Evolutionary conservation across 176 grass and related monocot genomes (phyloP), one percentile per base, ranked within the genome.

Genomic region (Carex pumila): DNA sequence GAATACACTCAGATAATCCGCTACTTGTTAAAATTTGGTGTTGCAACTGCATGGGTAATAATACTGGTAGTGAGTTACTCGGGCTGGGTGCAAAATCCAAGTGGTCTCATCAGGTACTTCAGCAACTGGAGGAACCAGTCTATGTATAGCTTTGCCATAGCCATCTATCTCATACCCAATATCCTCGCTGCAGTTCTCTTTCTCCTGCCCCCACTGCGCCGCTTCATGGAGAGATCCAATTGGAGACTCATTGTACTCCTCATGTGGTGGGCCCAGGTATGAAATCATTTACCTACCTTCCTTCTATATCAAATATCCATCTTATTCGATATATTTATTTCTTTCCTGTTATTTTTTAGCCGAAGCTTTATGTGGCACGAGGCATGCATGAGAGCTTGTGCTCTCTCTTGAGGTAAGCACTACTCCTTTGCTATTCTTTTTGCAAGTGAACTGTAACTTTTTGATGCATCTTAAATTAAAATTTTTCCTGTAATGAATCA

Each of bases 181-280:
- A 92, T 99, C 63, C 87, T 99, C 19, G 88, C 89, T 87, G 89
- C 93, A 15, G 65, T 99, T 85, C 79, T 99, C 81, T 99, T 99
- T 86, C 71, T 99, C 81, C 90, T 99, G 88, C 87, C 91, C 79
- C 90, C 88, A 50, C 49, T 95, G 83, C 91, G 79, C 80, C 78
- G 85, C 34, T 12, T 3, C 65, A 72, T 95, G 89, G 93, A 99
- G 81, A 91, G 37, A 13, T 99, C 96, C 49, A 88, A 95, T 89
- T 50, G 47, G 86, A 77, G 12, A 83, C 74, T 99, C 70, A 45
- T 95, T 67, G 80, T 90, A 84, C 84, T 99, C 70, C 78, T 99
- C 80, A 89, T 99, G 78, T 99, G 96, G 96, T 99, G 96, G 96
- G 94, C 90, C 32, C 96, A 99, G 96, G 96, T 45, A 39, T 39